These are phyloP conservation scores for Hanseniaspora clermontiae DNA, from an alignment of 805 yeast genomes.

Conservation along the genomic window DNA sequence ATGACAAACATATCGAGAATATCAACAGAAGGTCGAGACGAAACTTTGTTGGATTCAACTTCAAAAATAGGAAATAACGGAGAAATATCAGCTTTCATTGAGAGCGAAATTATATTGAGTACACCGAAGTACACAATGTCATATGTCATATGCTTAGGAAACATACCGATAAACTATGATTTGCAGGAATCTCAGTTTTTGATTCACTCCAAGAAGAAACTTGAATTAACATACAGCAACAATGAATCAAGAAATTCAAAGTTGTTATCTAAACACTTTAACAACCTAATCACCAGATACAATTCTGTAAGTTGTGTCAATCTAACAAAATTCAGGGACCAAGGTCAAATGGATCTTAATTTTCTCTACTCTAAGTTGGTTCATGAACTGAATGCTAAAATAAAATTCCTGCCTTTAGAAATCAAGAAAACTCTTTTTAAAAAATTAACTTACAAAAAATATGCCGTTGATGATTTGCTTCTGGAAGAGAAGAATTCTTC, in stretches of 20 bases:
- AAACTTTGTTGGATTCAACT: slow-evolving; percentile 3
- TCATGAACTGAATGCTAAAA: not conserved
- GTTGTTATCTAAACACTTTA: slow-evolving; percentile 64
- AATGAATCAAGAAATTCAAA: not conserved
- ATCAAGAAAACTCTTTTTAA: not conserved
- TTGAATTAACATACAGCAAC: slow-evolving; percentile 10
- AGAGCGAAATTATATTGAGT: slow-evolving; percentile 69
- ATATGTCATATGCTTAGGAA: slow-evolving; percentile 76
- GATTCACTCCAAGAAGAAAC: slow-evolving; percentile 57
- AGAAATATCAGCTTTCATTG: slow-evolving; percentile 79
- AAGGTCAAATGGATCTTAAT: slow-evolving; percentile 53
- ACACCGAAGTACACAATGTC: slow-evolving; percentile 43
- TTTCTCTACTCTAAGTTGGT: slow-evolving; percentile 34
- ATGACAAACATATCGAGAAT: slow-evolving; percentile 79
- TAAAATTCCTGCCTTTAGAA: slow-evolving; percentile 3
- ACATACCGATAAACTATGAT: slow-evolving; percentile 92
- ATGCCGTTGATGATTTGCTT: slow-evolving; percentile 12
- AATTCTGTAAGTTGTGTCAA: slow-evolving; percentile 80
- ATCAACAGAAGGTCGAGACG: slow-evolving; percentile 63
- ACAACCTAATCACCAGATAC: slow-evolving; percentile 53
- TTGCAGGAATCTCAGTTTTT: slow-evolving; percentile 56
- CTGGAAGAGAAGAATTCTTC: slow-evolving; percentile 37
- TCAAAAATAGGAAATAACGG: slow-evolving; percentile 69
- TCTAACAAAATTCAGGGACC: slow-evolving; percentile 52
- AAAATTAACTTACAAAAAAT: not conserved